Evolutionary conservation across 169 alveolate genomes (phyloP).

Genomic region (Cyclospora cayetanensis): DNA sequence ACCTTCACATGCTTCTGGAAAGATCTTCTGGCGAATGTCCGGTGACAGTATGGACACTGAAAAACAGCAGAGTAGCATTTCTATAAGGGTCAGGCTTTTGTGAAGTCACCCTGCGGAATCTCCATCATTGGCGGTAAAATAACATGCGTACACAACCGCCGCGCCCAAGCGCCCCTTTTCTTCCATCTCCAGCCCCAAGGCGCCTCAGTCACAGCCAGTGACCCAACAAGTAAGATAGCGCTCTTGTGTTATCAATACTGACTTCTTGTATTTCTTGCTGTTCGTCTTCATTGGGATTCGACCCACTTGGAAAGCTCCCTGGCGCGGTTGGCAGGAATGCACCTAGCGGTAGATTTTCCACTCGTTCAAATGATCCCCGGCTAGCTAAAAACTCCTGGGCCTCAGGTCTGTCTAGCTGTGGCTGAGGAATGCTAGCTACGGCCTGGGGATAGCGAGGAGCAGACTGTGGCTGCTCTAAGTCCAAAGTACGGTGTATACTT

Average conservation of each 20-base stretch:
- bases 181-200: not conserved
- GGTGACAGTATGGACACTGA: slow-evolving; percentile 72
- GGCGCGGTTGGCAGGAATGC: not conserved
- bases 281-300: slow-evolving; percentile 22
- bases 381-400: not conserved
- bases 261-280: slow-evolving; percentile 51
- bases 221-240: no score
- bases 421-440: slow-evolving; percentile 19
- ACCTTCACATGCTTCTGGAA: slow-evolving; percentile 69
- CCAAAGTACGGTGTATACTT: no score
- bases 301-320: not conserved
- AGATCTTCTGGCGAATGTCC: slow-evolving; percentile 65
- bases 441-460: no score
- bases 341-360: not conserved
- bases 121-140: not conserved
- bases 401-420: not conserved
- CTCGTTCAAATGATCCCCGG: slow-evolving; percentile 20
- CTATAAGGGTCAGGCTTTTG: not conserved
- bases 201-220: not conserved
- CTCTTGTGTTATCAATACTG: not conserved
- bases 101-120: not conserved
- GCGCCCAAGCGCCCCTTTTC: not conserved
- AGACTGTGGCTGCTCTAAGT: no score
- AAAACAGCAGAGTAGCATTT: not conserved
- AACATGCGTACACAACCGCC: not conserved